Percentiles rank a stretch among this genome's conserved stretches.
Evolutionary conservation across 139 green algal species (phyloP).

Genomic region (Closterium sp.): DNA sequence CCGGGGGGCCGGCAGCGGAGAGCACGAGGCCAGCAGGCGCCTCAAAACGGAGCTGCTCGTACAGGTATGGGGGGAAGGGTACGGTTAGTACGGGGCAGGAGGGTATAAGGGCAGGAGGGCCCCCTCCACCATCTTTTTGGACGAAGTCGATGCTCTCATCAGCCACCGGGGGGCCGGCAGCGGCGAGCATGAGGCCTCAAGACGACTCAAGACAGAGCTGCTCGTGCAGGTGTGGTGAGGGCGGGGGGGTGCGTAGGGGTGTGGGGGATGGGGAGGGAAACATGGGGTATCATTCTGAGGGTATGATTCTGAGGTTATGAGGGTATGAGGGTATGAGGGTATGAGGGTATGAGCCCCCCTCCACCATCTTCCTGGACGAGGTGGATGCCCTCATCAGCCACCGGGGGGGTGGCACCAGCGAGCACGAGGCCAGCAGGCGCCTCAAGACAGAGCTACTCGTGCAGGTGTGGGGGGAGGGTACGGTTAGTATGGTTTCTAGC

Average conservation of each 20-base stretch:
- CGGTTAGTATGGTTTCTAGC: constrained; percentile 87
- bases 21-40: constrained; percentile 91
- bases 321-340: too few relatives aligned
- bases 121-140: constrained; percentile 54
- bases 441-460: constrained; percentile 96
- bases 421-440: constrained; percentile 91
- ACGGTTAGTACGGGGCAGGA: too few relatives aligned
- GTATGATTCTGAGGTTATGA: too few relatives aligned
- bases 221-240: constrained; percentile 57
- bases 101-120: too few relatives aligned
- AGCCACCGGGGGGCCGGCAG: constrained; percentile 37
- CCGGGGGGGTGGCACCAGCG: constrained; percentile 59
- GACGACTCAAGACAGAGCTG: constrained; percentile 95
- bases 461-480: constrained; percentile 67
- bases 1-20: constrained; percentile 56
- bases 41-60: constrained; percentile 96
- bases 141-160: constrained; percentile 49
- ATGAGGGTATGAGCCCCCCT: background rate
- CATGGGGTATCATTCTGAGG: constrained; percentile 96
- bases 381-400: constrained; percentile 35
- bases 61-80: constrained; percentile 35
- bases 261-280: constrained; percentile 86
- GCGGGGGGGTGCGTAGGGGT: too few relatives aligned
- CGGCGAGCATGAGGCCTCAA: constrained; percentile 91
- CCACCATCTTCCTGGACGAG: constrained; percentile 57